phyloP scores from a whole-genome alignment of 176 grass and related monocot species.

The Cenchrus americanus region DNA sequence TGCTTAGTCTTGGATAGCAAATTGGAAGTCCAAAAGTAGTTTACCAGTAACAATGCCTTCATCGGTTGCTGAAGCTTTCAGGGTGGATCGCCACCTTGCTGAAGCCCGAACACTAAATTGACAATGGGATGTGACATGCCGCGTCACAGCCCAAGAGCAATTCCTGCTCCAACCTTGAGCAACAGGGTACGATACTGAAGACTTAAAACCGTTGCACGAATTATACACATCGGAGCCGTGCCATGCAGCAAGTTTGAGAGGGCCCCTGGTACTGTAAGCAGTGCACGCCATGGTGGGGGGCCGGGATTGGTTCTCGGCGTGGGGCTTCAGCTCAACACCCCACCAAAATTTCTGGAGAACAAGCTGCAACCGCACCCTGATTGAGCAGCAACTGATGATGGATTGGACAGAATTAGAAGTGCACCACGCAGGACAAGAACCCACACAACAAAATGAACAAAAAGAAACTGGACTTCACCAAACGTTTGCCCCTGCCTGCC shows the following conservation, averaged over 20 bases:
- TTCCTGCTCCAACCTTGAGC: slow-evolving; percentile 28
- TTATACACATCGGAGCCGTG: background rate
- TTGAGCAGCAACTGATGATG: background rate
- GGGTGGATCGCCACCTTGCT: slow-evolving; percentile 4
- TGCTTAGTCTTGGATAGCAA: no score
- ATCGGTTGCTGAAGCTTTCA: slow-evolving; percentile 21
- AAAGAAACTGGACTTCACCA: background rate
- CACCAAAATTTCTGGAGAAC: background rate
- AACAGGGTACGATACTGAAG: slow-evolving; percentile 36
- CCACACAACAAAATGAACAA: background rate
- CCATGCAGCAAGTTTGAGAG: slow-evolving; percentile 34
- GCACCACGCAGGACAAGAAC: background rate
- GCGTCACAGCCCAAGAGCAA: slow-evolving; percentile 8
- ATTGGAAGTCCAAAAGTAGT: no score
- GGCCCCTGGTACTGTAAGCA: slow-evolving; percentile 33
- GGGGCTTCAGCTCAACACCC: background rate
- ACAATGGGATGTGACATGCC: background rate
- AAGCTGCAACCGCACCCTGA: background rate
- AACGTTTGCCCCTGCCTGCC: no score
- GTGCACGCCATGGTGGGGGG: slow-evolving; percentile 53
- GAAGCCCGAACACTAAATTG: background rate
- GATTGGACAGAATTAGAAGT: background rate
- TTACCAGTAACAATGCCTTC: slow-evolving; percentile 1
- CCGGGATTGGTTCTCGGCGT: no score
- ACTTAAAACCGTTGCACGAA: slow-evolving; percentile 5